Base-by-base conservation (phyloP, 306 rosid genomes). In the Prunus campanulata region DNA sequence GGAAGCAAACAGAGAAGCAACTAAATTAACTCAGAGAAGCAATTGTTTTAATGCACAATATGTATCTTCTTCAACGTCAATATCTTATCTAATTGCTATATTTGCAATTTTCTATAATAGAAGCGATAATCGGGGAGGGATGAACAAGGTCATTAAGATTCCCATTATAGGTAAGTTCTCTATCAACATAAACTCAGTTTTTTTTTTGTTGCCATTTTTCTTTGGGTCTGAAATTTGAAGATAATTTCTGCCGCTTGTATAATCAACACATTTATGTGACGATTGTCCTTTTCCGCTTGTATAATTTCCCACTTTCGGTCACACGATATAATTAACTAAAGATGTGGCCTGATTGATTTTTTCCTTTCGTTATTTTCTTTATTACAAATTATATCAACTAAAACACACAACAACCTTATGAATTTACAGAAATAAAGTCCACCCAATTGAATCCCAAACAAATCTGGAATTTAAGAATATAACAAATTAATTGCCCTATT, bases 221-320 rank as follows among this genome's bases (percentile, higher is more conserved):
- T 6, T 35, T 65, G 22, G 48, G 71, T 19, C 54, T n/a, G 44
- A 69, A 48, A 51, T 29, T 49, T 48, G 30, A 48, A 9, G 46
- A 60, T 46, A 48, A 73, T 24, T 73, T 59, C 29, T 44, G 57
- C 77, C 77, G 59, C 56, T 49, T 5, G 14, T 13, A 22, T 68
- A 22, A 1, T 65, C 10, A 63, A 6, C 48, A 13, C 10, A 30
- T 70, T 19, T 11, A 13, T 56, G 13, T 4, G 19, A 4, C 15
- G 0, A 44, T 16, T 73, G 32, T 59, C 77, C 24, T 72, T 22
- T 56, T 16, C 18, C 47, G n/a, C n/a, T n/a, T n/a, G 9, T 49
- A 3, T 7, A 14, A 35, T 10, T 35, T 9, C 18, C 24, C 66
- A 27, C 42, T 35, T 65, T 64, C 30, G 13, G 11, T 29, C 52